These are phyloP conservation scores for Grosmannia serpens DNA, from an alignment of 2,329 filamentous ascomycete genomes.

Conservation along the genomic window DNA sequence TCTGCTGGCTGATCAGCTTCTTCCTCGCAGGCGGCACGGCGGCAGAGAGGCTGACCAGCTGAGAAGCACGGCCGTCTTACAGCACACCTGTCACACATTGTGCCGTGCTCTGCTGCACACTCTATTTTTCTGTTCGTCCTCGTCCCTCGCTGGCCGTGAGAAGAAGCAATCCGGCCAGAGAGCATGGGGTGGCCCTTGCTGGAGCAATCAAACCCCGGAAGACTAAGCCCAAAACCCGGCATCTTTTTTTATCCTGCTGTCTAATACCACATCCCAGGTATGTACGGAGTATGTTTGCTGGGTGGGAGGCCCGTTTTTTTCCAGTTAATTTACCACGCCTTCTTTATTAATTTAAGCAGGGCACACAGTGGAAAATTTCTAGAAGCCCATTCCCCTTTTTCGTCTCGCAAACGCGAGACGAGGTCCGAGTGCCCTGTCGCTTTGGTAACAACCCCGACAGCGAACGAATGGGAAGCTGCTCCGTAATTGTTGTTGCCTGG, in stretches of 20 bases:
- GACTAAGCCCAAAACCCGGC: neutral
- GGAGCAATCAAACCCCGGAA: neutral
- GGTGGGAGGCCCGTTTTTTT: neutral
- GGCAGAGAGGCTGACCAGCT: too few relatives aligned
- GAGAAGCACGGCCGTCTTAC: too few relatives aligned
- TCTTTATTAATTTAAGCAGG: neutral
- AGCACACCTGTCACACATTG: too few relatives aligned
- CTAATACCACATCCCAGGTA: neutral
- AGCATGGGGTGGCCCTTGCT: neutral
- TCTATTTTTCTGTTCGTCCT: neutral
- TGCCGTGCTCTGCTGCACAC: neutral
- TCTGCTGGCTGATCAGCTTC: too few relatives aligned
- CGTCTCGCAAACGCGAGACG: neutral
- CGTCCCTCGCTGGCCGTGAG: neutral
- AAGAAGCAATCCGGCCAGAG: neutral
- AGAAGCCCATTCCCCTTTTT: neutral
- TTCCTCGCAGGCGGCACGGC: too few relatives aligned
- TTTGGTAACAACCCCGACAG: neutral
- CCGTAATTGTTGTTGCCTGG: neutral
- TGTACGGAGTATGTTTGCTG: neutral
- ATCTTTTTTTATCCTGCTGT: neutral
- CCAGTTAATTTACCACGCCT: neutral
- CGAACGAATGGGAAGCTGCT: neutral
- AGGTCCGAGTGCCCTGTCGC: neutral
- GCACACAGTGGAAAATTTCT: neutral